Conservation (phyloP, 1,139 yeast species). For the Geotrichum phurueaensis region DNA sequence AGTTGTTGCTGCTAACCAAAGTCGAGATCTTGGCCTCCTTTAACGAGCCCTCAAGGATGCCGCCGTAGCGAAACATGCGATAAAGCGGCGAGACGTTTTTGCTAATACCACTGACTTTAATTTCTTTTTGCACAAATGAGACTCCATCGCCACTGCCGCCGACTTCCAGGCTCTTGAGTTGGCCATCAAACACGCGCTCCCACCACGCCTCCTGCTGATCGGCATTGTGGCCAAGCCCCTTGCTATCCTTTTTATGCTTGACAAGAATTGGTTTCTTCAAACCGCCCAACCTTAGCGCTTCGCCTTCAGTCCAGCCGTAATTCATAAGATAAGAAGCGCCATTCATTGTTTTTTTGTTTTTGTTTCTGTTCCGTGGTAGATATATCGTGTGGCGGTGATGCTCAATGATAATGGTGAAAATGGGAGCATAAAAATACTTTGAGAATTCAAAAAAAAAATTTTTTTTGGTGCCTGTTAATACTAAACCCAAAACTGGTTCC, state of each 20-base stretch:
- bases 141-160: constrained; percentile 34
- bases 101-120: constrained; percentile 32
- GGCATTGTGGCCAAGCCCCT: constrained; percentile 75
- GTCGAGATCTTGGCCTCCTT: constrained; percentile 29
- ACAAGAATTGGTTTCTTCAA: constrained; percentile 80
- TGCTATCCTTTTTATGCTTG: constrained; percentile 81
- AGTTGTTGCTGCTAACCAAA: constrained; percentile 23
- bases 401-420: neutral
- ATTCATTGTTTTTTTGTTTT: constrained; percentile 47
- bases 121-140: constrained; percentile 34
- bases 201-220: constrained; percentile 88
- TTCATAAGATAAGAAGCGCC: constrained; percentile 65
- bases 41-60: constrained; percentile 74
- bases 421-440: neutral
- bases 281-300: constrained; percentile 75
- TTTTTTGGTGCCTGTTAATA: neutral
- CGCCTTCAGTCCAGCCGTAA: constrained; percentile 91
- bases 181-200: constrained; percentile 93
- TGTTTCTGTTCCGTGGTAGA: too few relatives aligned
- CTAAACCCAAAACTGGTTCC: too few relatives aligned
- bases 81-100: constrained; percentile 43
- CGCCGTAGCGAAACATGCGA: constrained; percentile 75
- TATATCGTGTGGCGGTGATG: neutral
- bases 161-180: constrained; percentile 71
- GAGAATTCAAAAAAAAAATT: neutral